A percentile compares a stretch with the other conserved stretches of the same genome.
Conservation (phyloP, 495 filamentous ascomycete genomes). For the Trichoderma erinaceum region DNA sequence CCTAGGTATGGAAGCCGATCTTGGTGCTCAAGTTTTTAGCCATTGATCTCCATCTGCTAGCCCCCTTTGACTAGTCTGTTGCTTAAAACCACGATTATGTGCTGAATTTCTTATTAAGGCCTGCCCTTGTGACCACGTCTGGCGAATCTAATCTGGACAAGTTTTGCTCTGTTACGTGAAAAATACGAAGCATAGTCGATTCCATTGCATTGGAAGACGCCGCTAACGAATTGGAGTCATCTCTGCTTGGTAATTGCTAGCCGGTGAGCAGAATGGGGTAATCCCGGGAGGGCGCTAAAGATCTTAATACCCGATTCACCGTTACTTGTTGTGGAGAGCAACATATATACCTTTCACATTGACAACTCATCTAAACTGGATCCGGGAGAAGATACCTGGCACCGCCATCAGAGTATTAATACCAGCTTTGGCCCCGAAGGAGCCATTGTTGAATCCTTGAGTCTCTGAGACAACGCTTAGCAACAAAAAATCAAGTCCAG, state of each 20-base stretch:
- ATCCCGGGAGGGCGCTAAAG: background rate
- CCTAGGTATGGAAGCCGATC: background rate
- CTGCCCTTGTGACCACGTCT: background rate
- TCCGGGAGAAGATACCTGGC: background rate
- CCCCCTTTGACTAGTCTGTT: background rate
- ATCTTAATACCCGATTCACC: background rate
- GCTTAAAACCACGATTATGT: background rate
- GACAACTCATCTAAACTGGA: background rate
- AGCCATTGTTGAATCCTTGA: background rate
- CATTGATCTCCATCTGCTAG: background rate
- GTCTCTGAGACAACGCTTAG: background rate
- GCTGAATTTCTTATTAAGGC: background rate
- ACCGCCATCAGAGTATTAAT: background rate
- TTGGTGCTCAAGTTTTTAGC: background rate
- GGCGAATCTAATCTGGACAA: background rate
- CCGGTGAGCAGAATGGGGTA: conserved; percentile 6
- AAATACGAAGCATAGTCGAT: background rate
- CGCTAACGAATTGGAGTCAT: background rate
- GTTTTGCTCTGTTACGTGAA: background rate
- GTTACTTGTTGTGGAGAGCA: background rate
- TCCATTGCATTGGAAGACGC: background rate
- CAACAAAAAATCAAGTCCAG: background rate
- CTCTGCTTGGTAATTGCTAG: conserved; percentile 1
- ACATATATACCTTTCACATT: background rate
- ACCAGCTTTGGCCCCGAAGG: background rate